A percentile compares a stretch with the other conserved stretches of the same genome.
These are phyloP conservation scores for Xerocomellus dryophilus DNA, from an alignment of 768 basidiomycete genomes.

Conservation along the genomic window DNA sequence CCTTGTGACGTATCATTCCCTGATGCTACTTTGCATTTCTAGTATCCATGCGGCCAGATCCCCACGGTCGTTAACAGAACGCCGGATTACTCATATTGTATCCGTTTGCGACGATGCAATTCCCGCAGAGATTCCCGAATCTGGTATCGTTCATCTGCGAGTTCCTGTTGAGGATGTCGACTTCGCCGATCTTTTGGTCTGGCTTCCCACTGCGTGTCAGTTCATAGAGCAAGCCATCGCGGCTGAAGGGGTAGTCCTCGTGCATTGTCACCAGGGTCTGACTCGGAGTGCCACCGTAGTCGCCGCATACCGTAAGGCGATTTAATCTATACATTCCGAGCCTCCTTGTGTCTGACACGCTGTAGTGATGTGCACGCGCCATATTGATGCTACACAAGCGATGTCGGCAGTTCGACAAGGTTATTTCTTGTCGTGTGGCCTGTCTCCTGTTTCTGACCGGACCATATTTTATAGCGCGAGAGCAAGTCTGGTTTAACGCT, in stretches of 20 bases:
- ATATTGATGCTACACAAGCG: constrained; percentile 54
- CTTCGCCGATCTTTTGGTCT: constrained; percentile 64
- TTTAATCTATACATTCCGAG: not conserved
- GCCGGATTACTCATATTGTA: constrained; percentile 74
- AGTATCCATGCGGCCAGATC: constrained; percentile 72
- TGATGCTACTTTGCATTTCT: constrained; percentile 41
- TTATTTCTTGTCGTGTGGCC: constrained; percentile 25
- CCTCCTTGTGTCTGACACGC: constrained; percentile 11
- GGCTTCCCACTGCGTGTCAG: constrained; percentile 61
- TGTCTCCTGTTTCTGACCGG: constrained; percentile 1
- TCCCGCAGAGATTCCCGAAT: constrained; percentile 66
- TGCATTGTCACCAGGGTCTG: constrained; percentile 65
- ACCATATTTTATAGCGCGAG: constrained; percentile 46
- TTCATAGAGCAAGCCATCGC: constrained; percentile 64
- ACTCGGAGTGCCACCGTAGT: constrained; percentile 69
- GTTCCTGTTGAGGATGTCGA: constrained; percentile 69
- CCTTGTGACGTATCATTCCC: constrained; percentile 31
- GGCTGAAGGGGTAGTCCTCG: constrained; percentile 58
- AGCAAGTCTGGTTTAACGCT: constrained; percentile 77
- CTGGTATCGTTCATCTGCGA: constrained; percentile 66
- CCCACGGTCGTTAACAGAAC: constrained; percentile 66
- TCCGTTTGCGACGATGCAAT: constrained; percentile 74
- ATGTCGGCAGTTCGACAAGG: constrained; percentile 60
- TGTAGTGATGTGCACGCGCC: constrained; percentile 65
- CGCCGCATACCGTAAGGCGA: constrained; percentile 67